Conservation (phyloP, 768 basidiomycete species). For the Kwoniella sp. region DNA sequence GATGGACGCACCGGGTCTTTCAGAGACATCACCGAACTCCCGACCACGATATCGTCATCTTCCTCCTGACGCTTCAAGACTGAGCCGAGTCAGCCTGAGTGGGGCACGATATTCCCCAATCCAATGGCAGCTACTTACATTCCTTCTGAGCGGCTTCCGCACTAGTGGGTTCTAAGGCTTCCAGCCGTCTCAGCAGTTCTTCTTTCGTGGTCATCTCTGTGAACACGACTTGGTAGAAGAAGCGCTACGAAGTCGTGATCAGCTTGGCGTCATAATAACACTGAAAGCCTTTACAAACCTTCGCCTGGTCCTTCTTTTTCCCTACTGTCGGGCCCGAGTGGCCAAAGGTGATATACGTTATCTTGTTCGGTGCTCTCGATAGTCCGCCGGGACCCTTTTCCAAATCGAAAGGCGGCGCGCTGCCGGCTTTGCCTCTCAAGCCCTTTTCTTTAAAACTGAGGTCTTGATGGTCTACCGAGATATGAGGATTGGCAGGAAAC, state of each 20-base stretch:
- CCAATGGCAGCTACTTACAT: conserved; percentile 55
- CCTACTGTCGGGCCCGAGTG: conserved; percentile 46
- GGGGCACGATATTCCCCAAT: neutral
- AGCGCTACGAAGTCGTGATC: conserved; percentile 73
- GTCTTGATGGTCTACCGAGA: conserved; percentile 29
- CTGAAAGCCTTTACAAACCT: too few relatives aligned
- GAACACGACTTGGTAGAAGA: conserved; percentile 75
- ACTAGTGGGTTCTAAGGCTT: conserved; percentile 63
- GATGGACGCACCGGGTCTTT: conserved; percentile 77
- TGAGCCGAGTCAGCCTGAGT: conserved; percentile 6
- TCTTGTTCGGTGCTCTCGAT: conserved; percentile 18
- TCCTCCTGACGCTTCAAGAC: conserved; percentile 57
- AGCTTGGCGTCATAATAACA: too few relatives aligned
- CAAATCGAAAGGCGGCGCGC: conserved; percentile 47
- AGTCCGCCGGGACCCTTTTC: conserved; percentile 22
- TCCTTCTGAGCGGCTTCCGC: conserved; percentile 62
- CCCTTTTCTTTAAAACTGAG: conserved; percentile 43
- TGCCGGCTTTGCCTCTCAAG: conserved; percentile 45
- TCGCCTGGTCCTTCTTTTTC: conserved; percentile 50
- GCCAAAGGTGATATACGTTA: conserved; percentile 29
- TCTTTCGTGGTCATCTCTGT: conserved; percentile 72
- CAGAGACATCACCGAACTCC: conserved; percentile 80
- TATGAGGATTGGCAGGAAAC: conserved; percentile 42
- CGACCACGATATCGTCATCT: conserved; percentile 89
- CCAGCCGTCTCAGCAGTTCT: conserved; percentile 65